Base-by-base conservation (phyloP, 148 eudicot species). In the Vaccinium myrtillus region DNA sequence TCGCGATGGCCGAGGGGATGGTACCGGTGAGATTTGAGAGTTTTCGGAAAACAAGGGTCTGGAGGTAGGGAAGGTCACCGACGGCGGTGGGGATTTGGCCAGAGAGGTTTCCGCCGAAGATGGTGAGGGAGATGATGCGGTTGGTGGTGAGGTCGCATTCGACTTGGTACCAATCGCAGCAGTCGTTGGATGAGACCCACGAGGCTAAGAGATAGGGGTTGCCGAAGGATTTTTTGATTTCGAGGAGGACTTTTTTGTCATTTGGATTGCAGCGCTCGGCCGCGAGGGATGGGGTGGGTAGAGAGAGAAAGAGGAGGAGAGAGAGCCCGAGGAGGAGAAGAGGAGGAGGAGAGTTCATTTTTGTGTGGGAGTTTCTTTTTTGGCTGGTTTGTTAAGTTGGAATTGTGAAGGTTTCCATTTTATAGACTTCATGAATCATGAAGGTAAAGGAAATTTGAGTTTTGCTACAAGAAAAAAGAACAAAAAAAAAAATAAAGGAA, bases 1-100 rank as follows among this genome's bases (percentile, higher is more conserved):
- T 87, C 8, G 88, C 43, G 2, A 92, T 84, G 16, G 89, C 78
- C 0, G 51, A 27, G 0, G 90, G 93, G 82, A 92, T 92, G 2
- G 82, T 27, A 21, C 95, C 93, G 46, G 87, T 86, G 53, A 91
- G 88, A 83, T 92, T 92, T 7, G 94, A 54, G 49, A 87, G 76
- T 1, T 83, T 65, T 9, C 82, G 84, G 71, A 92, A 67, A 5
- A 51, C 32, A 5, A 92, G 84, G 32, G 86, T 82, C 75, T 87
- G 67, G 12, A 93, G 87, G 32, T 65, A 83, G 4, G 89, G 87
- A 1, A 93, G 87, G 75, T 89, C 80, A 11, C 89, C 90, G 2
- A 90, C 74, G 77, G 83, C 71, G 2, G 82, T 2, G 6, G 95
- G 93, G 81, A 91, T 87, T 5, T 79, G 86, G 27, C 90, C 90